Evolutionary conservation across 148 eudicot genomes (phyloP).

Genomic region (Vaccinium vitisidaea): DNA sequence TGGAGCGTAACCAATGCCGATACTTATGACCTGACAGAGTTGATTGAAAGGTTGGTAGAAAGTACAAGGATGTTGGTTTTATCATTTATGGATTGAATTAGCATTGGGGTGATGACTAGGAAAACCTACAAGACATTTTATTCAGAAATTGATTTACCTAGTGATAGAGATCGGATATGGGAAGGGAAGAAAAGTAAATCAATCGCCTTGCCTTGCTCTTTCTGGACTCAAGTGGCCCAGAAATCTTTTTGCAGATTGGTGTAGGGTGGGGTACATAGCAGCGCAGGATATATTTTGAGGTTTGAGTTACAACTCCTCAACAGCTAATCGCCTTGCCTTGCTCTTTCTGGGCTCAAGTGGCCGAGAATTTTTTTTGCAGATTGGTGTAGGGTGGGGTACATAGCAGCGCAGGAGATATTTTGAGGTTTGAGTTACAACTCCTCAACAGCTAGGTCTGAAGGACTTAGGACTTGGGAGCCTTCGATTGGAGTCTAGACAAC

Average conservation of each 20-base stretch:
- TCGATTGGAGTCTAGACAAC: not conserved
- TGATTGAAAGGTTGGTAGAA: not conserved
- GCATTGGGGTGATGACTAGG: not conserved
- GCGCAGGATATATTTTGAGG: not conserved
- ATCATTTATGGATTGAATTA: not conserved
- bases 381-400: not conserved
- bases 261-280: not conserved
- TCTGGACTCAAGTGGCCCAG: no score
- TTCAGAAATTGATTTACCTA: not conserved
- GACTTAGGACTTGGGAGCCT: not conserved
- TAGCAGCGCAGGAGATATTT: not conserved
- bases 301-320: not conserved
- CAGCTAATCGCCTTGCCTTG: not conserved
- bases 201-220: not conserved
- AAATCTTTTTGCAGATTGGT: not conserved
- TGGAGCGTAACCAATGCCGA: not conserved
- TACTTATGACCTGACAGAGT: not conserved
- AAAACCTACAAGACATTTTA: not conserved
- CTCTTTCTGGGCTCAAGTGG: no score
- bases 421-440: not conserved
- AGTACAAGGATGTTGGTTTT: no score
- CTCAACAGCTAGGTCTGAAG: not conserved
- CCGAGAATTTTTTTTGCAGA: not conserved
- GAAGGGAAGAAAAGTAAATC: not conserved
- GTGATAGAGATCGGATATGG: not conserved